A percentile compares a stretch with the other conserved stretches of the same genome.
These are phyloP conservation scores for Ramularia collo-cygni DNA, from an alignment of 2,329 filamentous ascomycete genomes.

Conservation along the genomic window DNA sequence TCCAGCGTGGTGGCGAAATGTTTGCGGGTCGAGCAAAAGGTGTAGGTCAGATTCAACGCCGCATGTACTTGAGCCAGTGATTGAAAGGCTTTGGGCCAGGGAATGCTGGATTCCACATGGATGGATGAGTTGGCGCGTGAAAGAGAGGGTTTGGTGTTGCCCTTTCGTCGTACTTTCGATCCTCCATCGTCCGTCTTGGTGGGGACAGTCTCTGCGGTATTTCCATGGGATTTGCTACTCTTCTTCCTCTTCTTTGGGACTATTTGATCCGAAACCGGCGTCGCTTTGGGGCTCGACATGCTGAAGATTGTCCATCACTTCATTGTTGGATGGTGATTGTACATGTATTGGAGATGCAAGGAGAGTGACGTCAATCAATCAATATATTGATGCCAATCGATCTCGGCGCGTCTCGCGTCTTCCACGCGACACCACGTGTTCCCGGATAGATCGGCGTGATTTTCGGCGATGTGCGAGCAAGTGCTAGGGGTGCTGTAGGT, in stretches of 20 bases:
- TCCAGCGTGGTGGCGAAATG: conserved; percentile 88
- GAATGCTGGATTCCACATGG: conserved; percentile 45
- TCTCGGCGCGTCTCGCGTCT: too few relatives aligned
- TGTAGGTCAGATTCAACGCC: conserved; percentile 87
- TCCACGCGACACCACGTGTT: too few relatives aligned
- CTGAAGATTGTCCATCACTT: too few relatives aligned
- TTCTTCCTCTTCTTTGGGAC: conserved; percentile 10
- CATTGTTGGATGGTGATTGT: too few relatives aligned
- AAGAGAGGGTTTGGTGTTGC: conserved; percentile 32
- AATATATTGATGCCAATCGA: too few relatives aligned
- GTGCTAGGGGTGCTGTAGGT: too few relatives aligned
- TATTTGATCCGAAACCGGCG: not conserved
- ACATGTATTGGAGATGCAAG: too few relatives aligned
- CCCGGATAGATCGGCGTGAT: too few relatives aligned
- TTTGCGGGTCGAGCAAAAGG: conserved; percentile 89
- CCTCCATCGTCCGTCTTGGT: conserved; percentile 54
- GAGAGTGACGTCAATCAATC: conserved; percentile 1
- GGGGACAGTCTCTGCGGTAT: conserved; percentile 36
- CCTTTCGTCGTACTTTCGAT: conserved; percentile 44
- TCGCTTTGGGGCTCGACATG: too few relatives aligned
- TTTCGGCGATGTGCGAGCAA: too few relatives aligned
- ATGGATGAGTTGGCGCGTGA: conserved; percentile 44
- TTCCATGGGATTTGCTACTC: conserved; percentile 14
- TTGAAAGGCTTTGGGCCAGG: conserved; percentile 72
- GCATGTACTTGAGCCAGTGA: conserved; percentile 68